Conservation (phyloP, 179 eudicot genomes). For the Kewa caespitosa region DNA sequence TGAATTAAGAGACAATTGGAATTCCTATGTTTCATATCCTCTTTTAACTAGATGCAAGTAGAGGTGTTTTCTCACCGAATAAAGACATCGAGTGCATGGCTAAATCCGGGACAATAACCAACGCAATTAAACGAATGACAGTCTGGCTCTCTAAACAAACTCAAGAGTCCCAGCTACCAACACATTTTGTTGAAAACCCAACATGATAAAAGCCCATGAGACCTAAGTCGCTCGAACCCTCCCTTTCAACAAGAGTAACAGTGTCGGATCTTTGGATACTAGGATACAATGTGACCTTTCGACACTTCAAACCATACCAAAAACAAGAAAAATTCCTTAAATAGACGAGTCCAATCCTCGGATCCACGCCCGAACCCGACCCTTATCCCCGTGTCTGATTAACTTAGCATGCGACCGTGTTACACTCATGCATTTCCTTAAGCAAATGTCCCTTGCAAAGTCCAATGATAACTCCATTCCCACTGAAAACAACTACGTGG, state of each 20-base stretch:
- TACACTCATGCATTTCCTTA: conserved; percentile 30
- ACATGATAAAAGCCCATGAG: conserved; percentile 33
- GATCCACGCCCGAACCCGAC: no score
- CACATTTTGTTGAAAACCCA: conserved; percentile 35
- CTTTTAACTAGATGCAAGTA: conserved; percentile 32
- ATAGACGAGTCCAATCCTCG: no score
- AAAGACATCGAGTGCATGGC: conserved; percentile 33
- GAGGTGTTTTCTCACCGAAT: conserved; percentile 30
- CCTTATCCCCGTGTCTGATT: no score
- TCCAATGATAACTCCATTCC: conserved; percentile 22
- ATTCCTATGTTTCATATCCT: conserved; percentile 30
- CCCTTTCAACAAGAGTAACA: no score
- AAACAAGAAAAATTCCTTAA: no score
- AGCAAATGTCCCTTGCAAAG: conserved; percentile 31
- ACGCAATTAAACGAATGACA: conserved; percentile 27
- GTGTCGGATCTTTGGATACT: no score
- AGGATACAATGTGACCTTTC: no score
- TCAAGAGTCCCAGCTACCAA: conserved; percentile 24
- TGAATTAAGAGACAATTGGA: conserved; percentile 27
- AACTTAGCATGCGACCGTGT: no score
- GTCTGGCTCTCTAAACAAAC: conserved; percentile 26
- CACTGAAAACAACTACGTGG: conserved; percentile 14
- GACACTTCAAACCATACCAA: no score
- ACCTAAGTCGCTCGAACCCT: no score
- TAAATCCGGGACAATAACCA: conserved; percentile 31